Percentiles rank a stretch among this genome's conserved stretches.
Conservation (phyloP, 2,329 filamentous ascomycete genomes). For the Xylariomycetidae sp. region DNA sequence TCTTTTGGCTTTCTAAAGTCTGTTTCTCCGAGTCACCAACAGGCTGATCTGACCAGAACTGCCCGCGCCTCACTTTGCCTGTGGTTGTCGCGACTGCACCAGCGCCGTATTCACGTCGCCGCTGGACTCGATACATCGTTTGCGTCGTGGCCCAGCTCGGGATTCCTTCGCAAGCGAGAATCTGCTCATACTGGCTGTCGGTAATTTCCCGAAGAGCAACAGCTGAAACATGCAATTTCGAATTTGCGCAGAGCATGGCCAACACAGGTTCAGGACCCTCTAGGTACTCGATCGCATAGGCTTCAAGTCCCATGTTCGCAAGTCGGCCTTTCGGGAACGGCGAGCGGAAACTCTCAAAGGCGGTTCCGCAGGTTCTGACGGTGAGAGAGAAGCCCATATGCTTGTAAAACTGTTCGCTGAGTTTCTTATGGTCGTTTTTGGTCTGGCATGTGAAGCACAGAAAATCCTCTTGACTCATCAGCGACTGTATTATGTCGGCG, state of each 20-base stretch:
- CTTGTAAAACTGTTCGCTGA: constrained; percentile 60
- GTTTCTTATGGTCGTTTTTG: constrained; percentile 63
- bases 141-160: constrained; percentile 64
- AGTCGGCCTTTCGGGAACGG: constrained; percentile 53
- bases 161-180: constrained; percentile 54
- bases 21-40: constrained; percentile 61
- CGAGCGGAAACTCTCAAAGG: constrained; percentile 48
- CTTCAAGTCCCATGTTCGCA: constrained; percentile 60
- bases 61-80: constrained; percentile 52
- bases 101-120: constrained; percentile 75
- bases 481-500: constrained; percentile 47
- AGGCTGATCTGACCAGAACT: constrained; percentile 71
- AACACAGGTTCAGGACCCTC: constrained; percentile 77
- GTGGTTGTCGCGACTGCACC: constrained; percentile 65
- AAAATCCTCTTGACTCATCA: constrained; percentile 47
- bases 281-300: constrained; percentile 73
- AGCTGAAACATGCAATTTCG: constrained; percentile 61
- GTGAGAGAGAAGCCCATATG: constrained; percentile 63
- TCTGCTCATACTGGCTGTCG: constrained; percentile 60
- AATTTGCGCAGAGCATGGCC: constrained; percentile 78
- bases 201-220: constrained; percentile 58
- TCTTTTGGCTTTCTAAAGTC: constrained; percentile 50
- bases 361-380: constrained; percentile 56
- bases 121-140: constrained; percentile 57
- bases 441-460: constrained; percentile 73